Evolutionary conservation across 345 rosid species (phyloP), one percentile per base, ranked within the genome.

Genomic region (Linum tenue): DNA sequence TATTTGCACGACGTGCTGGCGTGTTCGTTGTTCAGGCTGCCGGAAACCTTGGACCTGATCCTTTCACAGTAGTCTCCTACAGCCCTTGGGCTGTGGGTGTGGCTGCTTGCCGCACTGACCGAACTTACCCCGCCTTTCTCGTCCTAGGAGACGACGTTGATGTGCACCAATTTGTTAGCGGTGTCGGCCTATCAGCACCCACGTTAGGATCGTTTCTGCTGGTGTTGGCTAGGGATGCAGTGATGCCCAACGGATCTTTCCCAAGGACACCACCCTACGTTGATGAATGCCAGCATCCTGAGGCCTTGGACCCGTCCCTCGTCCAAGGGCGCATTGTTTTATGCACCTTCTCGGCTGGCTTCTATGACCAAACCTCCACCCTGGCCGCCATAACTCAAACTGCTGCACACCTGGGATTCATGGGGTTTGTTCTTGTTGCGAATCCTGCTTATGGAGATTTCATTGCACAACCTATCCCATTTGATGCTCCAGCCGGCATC

Each of bases 11-110:
- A 71, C 72, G 84, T 64, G 96, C 97, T 0, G 97, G 96, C 2
- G 81, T 90, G 12, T 79, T 86, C n/a, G 97, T 86, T 63, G 96
- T 77, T 36, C 96, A 92, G 75, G 98, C 97, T 12, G 94, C 77
- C 5, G 97, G 97, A 5, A 87, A 92, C 71, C 72, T 67, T 0
- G 98, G 97, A 3, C 98, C 96, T 0, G 74, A 31, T 4, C 82
- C 82, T 38, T 79, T 88, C 35, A 77, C 88, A 0, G 88, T 86
- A 1, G 44, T 87, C 56, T 83, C 91, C 43, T 92, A 78, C 77
- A 85, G 96, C 82, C 97, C 98, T 0, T 92, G 98, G 98, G 81
- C 76, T 5, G 76, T 92, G 0, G 85, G 85, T 0, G 88, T 71
- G 0, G 97, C 86, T 0, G 77, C 90, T 10, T 79, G 84, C 78